Conservation (phyloP, 2,329 filamentous ascomycete species). For the Pestalotiopsis sp. region DNA sequence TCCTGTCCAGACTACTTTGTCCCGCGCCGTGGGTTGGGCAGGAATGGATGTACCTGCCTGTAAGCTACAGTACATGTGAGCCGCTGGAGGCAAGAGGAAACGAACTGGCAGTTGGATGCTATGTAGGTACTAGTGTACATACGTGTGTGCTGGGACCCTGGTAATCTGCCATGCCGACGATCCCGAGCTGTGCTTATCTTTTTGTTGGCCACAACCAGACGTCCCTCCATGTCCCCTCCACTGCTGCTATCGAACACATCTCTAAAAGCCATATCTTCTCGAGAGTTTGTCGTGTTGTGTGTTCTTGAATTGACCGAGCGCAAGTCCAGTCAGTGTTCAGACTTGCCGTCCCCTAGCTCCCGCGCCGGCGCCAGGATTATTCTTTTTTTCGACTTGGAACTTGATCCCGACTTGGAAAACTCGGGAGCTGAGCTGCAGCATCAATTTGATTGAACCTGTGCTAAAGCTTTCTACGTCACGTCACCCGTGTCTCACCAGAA, state of each 20-base stretch:
- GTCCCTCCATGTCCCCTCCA: neutral
- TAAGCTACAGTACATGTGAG: too few relatives aligned
- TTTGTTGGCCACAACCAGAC: neutral
- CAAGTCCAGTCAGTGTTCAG: neutral
- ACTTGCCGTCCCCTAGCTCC: neutral
- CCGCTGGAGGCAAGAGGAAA: too few relatives aligned
- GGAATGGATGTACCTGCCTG: too few relatives aligned
- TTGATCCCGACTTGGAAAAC: neutral
- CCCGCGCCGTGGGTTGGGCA: too few relatives aligned
- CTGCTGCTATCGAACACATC: neutral
- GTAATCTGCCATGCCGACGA: slow-evolving; percentile 7
- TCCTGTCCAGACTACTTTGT: too few relatives aligned
- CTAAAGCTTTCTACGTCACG: neutral
- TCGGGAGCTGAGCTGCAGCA: neutral
- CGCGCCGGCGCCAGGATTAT: neutral
- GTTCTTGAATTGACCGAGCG: neutral
- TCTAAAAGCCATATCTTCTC: neutral
- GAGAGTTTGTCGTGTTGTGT: neutral
- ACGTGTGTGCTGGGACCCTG: neutral
- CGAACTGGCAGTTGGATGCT: too few relatives aligned
- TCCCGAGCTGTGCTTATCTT: slow-evolving; percentile 12
- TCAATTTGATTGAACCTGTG: neutral
- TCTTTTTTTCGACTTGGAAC: neutral
- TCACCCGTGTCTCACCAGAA: neutral
- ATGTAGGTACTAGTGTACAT: too few relatives aligned